Evolutionary conservation across 192 early-diverging fungal genomes (phyloP), one percentile per base, ranked within the genome.

Genomic region (Powellomyces hirtus): DNA sequence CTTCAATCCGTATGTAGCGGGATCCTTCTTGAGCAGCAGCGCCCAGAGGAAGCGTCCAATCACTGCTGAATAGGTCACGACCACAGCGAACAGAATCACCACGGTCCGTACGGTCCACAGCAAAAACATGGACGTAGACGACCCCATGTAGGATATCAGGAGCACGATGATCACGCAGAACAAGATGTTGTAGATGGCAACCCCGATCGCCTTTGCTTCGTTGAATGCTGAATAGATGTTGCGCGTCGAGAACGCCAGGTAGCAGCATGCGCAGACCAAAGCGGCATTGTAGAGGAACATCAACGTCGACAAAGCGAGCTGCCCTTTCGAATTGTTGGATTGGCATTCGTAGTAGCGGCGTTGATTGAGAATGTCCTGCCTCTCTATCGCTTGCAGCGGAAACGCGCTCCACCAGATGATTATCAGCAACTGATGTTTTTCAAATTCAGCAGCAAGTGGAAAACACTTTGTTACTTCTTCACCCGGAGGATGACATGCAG

Each of bases 161-260:
- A 33, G 34, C 3, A 36, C n/a, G 38, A 66, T 56, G 34, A 66
- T 66, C 33, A 66, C 22, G 64, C 64, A 66, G 52, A 56, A 52
- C 8, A 66, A 30, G 26, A 65, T 62, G 49, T 75, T 75, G 73
- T 75, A 75, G 26, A 75, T 56, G 1, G 73, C 57, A 4, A 75
- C 38, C n/a, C 58, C 64, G 51, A 75, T 75, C 10, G 53, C 26
- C 50, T 66, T 75, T 24, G 66, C 52, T 42, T 75, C 73, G 60
- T 66, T 75, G 61, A 61, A 75, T 4, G 36, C 49, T 10, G 60
- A 64, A 36, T 59, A 50, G 18, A 75, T 63, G 60, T 75, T 70
- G 66, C 73, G 63, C n/a, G 65, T 75, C 24, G 42, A 30, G 31
- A 70, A 55, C 26, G 73, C 73, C 7, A 75, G 29, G 34, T 62